Conservation (phyloP, 108 stramenopile species). For the Skeletonema grethae region DNA sequence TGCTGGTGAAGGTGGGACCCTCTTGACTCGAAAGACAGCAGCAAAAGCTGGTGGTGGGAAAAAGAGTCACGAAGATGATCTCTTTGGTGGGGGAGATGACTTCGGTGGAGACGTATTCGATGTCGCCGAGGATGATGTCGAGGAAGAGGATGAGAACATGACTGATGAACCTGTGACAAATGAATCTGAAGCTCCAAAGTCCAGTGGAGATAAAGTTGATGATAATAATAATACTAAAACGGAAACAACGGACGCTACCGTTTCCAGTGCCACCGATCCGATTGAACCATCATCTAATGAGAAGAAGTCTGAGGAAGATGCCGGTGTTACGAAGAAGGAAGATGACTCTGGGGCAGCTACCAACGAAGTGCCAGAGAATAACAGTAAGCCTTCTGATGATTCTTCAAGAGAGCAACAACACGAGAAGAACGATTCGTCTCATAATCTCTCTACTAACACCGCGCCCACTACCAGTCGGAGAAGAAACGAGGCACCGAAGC, state of each 20-base stretch:
- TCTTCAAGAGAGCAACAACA: background rate
- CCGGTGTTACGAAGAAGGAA: conserved; percentile 14
- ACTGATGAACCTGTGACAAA: conserved; percentile 20
- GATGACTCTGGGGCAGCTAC: background rate
- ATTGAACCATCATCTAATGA: conserved; percentile 1
- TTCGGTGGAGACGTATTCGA: conserved; percentile 92
- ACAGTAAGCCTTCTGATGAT: conserved; percentile 13
- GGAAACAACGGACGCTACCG: conserved; percentile 32
- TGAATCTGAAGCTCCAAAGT: conserved; percentile 7
- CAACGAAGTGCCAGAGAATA: background rate
- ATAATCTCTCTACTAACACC: conserved; percentile 11
- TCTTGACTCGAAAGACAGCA: conserved; percentile 50
- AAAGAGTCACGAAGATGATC: conserved; percentile 56
- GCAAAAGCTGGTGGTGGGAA: conserved; percentile 36
- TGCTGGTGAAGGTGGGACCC: conserved; percentile 60
- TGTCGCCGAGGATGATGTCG: conserved; percentile 44
- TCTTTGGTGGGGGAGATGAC: conserved; percentile 69
- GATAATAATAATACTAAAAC: conserved; percentile 48
- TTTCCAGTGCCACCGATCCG: conserved; percentile 13
- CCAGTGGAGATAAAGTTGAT: conserved; percentile 17
- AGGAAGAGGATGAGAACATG: conserved; percentile 33
- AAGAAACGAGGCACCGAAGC: conserved; percentile 46
- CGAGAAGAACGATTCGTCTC: conserved; percentile 14
- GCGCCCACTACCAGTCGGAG: conserved; percentile 13
- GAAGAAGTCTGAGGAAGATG: background rate